Conservation (phyloP, 2,329 filamentous ascomycete genomes). For the Chaetomium strumarium region DNA sequence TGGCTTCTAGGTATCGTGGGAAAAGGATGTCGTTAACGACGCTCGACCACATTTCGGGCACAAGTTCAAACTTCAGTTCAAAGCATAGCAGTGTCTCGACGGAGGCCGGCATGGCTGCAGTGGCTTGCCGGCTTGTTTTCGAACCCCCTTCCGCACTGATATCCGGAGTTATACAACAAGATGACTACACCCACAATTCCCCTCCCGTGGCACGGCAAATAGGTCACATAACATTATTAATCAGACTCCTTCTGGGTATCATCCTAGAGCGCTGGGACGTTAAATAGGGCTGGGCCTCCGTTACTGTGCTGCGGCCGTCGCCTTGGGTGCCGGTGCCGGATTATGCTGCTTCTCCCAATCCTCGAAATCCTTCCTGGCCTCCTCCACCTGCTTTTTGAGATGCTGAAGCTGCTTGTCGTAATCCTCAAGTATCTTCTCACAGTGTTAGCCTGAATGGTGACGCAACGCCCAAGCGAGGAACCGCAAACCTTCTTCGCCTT, state of each 20-base stretch:
- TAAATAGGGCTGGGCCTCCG: background rate
- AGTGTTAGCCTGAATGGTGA: slow-evolving; percentile 17
- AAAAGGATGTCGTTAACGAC: too few relatives aligned
- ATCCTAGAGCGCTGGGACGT: background rate
- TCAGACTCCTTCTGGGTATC: slow-evolving; percentile 9
- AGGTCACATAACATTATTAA: background rate
- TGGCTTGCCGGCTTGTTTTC: too few relatives aligned
- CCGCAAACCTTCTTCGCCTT: slow-evolving; percentile 66
- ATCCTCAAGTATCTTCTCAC: slow-evolving; percentile 64
- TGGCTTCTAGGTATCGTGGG: too few relatives aligned
- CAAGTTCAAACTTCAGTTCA: too few relatives aligned
- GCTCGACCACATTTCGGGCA: too few relatives aligned
- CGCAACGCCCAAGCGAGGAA: background rate
- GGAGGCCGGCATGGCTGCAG: too few relatives aligned
- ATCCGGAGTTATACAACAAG: background rate
- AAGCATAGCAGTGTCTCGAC: too few relatives aligned
- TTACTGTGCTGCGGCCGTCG: background rate
- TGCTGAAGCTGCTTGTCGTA: slow-evolving; percentile 76
- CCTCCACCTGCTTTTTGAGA: slow-evolving; percentile 65
- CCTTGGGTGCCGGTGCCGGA: slow-evolving; percentile 31
- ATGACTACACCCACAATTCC: background rate
- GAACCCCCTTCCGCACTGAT: background rate
- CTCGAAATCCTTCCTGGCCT: slow-evolving; percentile 52
- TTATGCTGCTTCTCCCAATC: slow-evolving; percentile 49
- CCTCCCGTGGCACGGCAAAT: background rate